Evolutionary conservation across 2,329 filamentous ascomycete species (phyloP), one percentile per base, ranked within the genome.

Genomic region (Aspergillus pseudoterreus): DNA sequence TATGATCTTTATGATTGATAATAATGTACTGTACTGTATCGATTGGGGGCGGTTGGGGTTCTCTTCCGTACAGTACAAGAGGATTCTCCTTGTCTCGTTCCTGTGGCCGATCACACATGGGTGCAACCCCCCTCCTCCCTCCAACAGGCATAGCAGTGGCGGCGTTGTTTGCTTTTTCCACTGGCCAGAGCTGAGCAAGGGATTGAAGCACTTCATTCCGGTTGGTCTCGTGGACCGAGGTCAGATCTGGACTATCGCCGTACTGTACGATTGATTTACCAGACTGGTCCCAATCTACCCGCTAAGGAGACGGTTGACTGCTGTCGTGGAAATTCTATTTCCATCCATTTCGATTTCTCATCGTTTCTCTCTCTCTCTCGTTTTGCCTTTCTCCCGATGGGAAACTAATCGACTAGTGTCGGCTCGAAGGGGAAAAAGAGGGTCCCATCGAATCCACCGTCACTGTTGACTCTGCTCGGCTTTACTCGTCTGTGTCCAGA

Each of bases 141-240:
- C 30, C 32, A 44, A 44, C 12, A 22, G 22, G 15, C 36, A 17
- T 39, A 33, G 36, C 30, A 45, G 44, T 42, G 49, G 47, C 41
- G 51, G 46, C 50, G 50, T 56, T 56, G 50, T 38, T 56, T 48
- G 38, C 45, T 51, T 54, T 57, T 50, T 48, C 39, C 27, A 51
- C 21, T 3, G 39, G 15, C 21, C 27, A 38, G 22, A 45, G 35
- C 17, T 36, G 46, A 30, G 32, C 36, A 27, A 32, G 33, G 17
- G 21, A 45, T 38, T 45, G 49, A 45, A 19, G 12, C 21, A 47
- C 22, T 44, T 32, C 39, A 44, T 49, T 38, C 30, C 41, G 24
- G 42, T 24, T 49, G 39, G 41, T 17, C 11, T 33, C 32, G 35
- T 30, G 17, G 17, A 42, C 21, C 45, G 33, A 47, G 45, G 45